Evolutionary conservation across 179 eudicot species (phyloP).

Genomic region (Patellifolia procumbens): DNA sequence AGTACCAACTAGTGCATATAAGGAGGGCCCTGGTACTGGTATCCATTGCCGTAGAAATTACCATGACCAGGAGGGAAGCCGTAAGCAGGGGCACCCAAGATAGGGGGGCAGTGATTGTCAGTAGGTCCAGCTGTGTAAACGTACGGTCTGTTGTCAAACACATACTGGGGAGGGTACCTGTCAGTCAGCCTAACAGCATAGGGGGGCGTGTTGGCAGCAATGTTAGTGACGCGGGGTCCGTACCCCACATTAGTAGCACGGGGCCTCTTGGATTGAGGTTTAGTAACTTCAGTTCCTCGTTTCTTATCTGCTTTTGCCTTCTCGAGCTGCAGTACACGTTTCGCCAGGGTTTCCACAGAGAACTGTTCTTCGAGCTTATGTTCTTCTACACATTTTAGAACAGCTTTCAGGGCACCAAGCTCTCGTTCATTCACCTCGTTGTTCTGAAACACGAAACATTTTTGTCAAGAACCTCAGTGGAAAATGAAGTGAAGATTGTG

Average conservation of each 20-base stretch:
- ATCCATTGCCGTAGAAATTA: constrained; percentile 75
- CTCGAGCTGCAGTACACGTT: constrained; percentile 74
- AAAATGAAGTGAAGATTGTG: background rate
- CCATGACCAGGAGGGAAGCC: constrained; percentile 60
- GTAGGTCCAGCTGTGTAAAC: constrained; percentile 57
- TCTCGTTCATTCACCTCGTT: constrained; percentile 74
- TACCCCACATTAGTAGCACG: constrained; percentile 67
- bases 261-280: constrained; percentile 93
- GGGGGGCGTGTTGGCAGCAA: constrained; percentile 55
- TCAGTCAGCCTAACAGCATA: constrained; percentile 63
- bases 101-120: constrained; percentile 60
- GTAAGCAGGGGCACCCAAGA: constrained; percentile 62
- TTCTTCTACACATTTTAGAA: constrained; percentile 89
- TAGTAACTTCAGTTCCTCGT: constrained; percentile 78
- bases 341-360: constrained; percentile 72
- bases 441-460: constrained; percentile 41
- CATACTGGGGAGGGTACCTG: constrained; percentile 78
- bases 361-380: constrained; percentile 81
- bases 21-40: constrained; percentile 82
- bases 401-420: constrained; percentile 80
- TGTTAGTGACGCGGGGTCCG: constrained; percentile 56
- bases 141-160: constrained; percentile 82
- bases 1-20: constrained; percentile 79
- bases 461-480: background rate
- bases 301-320: constrained; percentile 97